A percentile compares a stretch with the other conserved stretches of the same genome.
Conservation (phyloP, 2,329 filamentous ascomycete species). For the Plectosphaerella plurivora region DNA sequence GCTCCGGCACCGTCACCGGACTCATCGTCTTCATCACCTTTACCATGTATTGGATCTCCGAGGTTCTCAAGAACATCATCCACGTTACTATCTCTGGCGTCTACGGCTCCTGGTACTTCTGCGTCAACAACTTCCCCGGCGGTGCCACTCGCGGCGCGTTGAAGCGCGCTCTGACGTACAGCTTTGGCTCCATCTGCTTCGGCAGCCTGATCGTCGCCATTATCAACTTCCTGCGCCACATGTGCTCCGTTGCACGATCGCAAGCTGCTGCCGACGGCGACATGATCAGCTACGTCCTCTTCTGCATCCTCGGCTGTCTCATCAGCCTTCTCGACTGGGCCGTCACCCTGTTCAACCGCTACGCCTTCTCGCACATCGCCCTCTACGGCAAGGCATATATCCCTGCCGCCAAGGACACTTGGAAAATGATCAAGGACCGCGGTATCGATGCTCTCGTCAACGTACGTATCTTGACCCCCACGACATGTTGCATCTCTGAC, state of each 20-base stretch:
- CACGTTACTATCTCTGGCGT: conserved; percentile 84
- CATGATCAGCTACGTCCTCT: conserved; percentile 58
- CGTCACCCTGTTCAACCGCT: conserved; percentile 83
- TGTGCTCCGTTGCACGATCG: conserved; percentile 69
- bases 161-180: conserved; percentile 78
- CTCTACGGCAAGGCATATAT: conserved; percentile 89
- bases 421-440: conserved; percentile 86
- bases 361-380: conserved; percentile 89
- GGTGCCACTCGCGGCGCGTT: conserved; percentile 81
- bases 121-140: conserved; percentile 63
- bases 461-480: conserved; percentile 20
- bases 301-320: conserved; percentile 73
- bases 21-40: conserved; percentile 85
- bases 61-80: conserved; percentile 91
- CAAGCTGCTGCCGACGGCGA: conserved; percentile 65
- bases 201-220: conserved; percentile 84
- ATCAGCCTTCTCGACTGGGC: conserved; percentile 80
- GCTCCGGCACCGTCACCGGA: conserved; percentile 73
- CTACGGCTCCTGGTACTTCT: conserved; percentile 93
- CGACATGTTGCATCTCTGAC: neutral
- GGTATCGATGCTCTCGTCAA: conserved; percentile 89
- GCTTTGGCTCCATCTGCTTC: conserved; percentile 85
- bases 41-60: conserved; percentile 88
- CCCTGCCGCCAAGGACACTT: conserved; percentile 81
- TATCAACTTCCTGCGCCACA: conserved; percentile 77